These are phyloP conservation scores for Soucietia sequanensis DNA, from an alignment of 805 yeast genomes.

Conservation along the genomic window DNA sequence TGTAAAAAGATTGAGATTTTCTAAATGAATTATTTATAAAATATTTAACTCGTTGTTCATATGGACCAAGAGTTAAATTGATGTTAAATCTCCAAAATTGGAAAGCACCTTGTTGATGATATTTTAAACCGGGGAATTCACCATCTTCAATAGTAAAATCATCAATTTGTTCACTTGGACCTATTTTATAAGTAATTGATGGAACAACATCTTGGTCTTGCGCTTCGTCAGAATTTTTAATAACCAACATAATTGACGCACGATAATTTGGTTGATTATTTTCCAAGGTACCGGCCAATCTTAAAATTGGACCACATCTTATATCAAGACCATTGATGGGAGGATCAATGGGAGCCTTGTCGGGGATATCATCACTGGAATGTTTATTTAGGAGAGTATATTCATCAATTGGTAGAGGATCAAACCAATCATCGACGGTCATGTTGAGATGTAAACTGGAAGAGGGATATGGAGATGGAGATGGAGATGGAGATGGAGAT, in stretches of 20 bases:
- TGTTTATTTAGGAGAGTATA: conserved; percentile 26
- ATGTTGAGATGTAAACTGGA: background rate
- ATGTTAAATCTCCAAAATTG: conserved; percentile 68
- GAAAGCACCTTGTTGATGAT: conserved; percentile 42
- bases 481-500: too few relatives aligned
- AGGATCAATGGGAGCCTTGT: conserved; percentile 24
- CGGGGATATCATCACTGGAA: conserved; percentile 23
- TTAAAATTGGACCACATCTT: conserved; percentile 75
- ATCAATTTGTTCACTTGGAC: conserved; percentile 11
- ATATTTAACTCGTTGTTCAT: conserved; percentile 67
- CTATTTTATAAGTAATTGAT: conserved; percentile 29
- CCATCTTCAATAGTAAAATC: conserved; percentile 27
- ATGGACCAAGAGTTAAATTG: conserved; percentile 42
- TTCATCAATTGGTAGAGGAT: conserved; percentile 27
- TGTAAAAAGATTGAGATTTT: conserved; percentile 54
- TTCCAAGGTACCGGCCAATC: conserved; percentile 65
- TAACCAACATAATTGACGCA: conserved; percentile 67
- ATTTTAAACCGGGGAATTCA: conserved; percentile 43
- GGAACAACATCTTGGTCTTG: conserved; percentile 19
- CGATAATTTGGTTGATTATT: conserved; percentile 50
- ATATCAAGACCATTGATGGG: conserved; percentile 37
- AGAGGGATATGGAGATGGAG: too few relatives aligned
- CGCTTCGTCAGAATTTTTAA: conserved; percentile 41
- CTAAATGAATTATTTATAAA: conserved; percentile 45
- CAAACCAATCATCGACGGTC: conserved; percentile 8